Evolutionary conservation across 495 filamentous ascomycete species (phyloP).

Genomic region (Corynascus novoguineensis): DNA sequence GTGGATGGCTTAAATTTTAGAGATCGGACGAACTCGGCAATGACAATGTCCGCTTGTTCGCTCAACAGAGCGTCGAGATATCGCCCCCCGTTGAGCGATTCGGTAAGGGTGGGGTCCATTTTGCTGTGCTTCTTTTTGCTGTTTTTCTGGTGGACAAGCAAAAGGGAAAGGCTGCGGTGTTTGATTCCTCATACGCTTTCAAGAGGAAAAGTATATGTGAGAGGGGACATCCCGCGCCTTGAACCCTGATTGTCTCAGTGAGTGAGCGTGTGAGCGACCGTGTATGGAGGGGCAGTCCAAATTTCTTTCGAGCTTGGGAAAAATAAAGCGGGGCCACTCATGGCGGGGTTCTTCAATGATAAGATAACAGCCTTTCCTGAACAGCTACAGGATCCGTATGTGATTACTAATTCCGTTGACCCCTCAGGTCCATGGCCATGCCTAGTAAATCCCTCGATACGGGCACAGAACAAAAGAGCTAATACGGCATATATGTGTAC

Average conservation of each 20-base stretch:
- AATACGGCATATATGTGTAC: neutral
- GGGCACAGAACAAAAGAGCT: neutral
- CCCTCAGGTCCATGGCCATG: too few species aligned
- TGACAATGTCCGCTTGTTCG: conserved; percentile 16
- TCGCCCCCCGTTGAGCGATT: conserved; percentile 14
- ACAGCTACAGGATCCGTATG: too few species aligned
- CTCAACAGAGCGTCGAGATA: conserved; percentile 25
- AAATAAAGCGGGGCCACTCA: conserved; percentile 26
- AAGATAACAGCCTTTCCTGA: too few species aligned
- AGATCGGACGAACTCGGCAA: conserved; percentile 12
- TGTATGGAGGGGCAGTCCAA: conserved; percentile 21
- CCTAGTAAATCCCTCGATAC: neutral
- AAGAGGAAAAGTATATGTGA: neutral
- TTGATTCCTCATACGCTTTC: too few species aligned
- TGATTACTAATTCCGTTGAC: too few species aligned
- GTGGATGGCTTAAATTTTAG: neutral
- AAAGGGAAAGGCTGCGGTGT: too few species aligned
- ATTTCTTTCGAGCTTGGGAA: conserved; percentile 15
- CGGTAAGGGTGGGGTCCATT: neutral
- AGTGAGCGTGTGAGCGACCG: neutral
- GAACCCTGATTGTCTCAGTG: neutral
- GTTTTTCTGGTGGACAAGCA: neutral
- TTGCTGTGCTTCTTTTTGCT: neutral
- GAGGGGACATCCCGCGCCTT: neutral
- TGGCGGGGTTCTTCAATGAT: conserved; percentile 17